Base-by-base conservation (phyloP, 2,329 filamentous ascomycete genomes). In the Trichophyton benhamiae region DNA sequence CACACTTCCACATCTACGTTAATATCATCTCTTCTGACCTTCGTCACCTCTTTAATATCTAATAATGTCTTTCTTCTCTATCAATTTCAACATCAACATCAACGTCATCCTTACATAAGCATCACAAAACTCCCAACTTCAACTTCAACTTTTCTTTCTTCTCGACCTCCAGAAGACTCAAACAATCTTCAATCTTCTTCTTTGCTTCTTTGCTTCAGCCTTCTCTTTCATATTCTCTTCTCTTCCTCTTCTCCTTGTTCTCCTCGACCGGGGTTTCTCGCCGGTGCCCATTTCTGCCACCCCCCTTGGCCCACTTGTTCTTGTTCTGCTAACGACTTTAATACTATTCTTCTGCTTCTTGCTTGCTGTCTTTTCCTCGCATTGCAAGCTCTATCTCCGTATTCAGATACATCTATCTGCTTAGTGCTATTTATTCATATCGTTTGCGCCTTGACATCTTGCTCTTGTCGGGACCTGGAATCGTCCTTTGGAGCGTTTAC, bases 281-380 rank as follows among this genome's bases (percentile, higher is more conserved):
- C 60, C 27, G 53, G 55, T 42, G 25, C 42, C 52, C 11, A 53
- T 20, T 63, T 58, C 44, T 61, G 36, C 30, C n/a, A n/a, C 49
- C 41, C 27, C 25, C 27, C 27, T 60, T 53, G 60, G 49, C 25
- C 22, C 62, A 44, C 48, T 60, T 42, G 53, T 61, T 55, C 60
- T 64, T 60, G 44, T 64, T 61, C 63, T 48, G 41, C 36, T 44
- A 27, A 53, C 49, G 49, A n/a, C 15, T 30, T 53, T 30, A 30
- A 30, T 30, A 30, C n/a, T 53, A 6, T 30, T 53, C 49, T 53
- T 30, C 20, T 22, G 8, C 17, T 11, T 33, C 7, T 44, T 57
- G 25, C 49, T 30, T 25, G 49, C 15, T 15, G 13, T 22, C n/a
- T 53, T 53, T 15, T n/a, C 11, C n/a, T 33, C 30, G 42, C 36